Evolutionary conservation across 2,329 filamentous ascomycete genomes (phyloP).

Genomic region (Amauroascus verrucosus): DNA sequence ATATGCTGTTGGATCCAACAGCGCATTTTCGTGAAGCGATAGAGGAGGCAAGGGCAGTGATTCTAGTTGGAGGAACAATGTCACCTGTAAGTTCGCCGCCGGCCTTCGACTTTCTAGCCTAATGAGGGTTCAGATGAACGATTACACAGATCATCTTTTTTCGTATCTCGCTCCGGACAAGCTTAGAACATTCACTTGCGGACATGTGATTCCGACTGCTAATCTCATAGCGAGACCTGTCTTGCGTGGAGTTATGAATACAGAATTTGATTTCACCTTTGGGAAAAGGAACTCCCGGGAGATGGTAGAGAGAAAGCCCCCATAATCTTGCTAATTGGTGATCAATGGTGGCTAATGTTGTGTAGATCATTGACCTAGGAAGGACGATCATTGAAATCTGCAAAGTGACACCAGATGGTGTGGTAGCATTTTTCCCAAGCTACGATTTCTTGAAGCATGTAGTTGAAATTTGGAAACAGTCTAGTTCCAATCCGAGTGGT

Average conservation of each 20-base stretch:
- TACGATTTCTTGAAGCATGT: conserved; percentile 82
- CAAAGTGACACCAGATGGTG: conserved; percentile 67
- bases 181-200: conserved; percentile 77
- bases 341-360: conserved; percentile 1
- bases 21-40: conserved; percentile 85
- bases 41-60: conserved; percentile 70
- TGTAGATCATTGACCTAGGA: conserved; percentile 59
- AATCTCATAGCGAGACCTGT: conserved; percentile 75
- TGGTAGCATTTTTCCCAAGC: conserved; percentile 92
- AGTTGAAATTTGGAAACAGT: conserved; percentile 49
- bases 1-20: conserved; percentile 81
- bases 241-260: conserved; percentile 37
- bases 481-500: conserved; percentile 21
- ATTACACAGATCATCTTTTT: conserved; percentile 80
- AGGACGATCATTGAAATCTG: conserved; percentile 61
- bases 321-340: neutral
- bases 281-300: conserved; percentile 58
- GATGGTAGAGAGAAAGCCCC: conserved; percentile 39
- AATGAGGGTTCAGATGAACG: conserved; percentile 51
- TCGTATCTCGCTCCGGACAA: conserved; percentile 55
- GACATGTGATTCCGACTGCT: conserved; percentile 76
- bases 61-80: conserved; percentile 94
- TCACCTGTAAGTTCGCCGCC: conserved; percentile 51
- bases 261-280: conserved; percentile 77
- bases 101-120: neutral